Evolutionary conservation across 2,329 filamentous ascomycete species (phyloP).

Genomic region (Colletotrichum eleusines): DNA sequence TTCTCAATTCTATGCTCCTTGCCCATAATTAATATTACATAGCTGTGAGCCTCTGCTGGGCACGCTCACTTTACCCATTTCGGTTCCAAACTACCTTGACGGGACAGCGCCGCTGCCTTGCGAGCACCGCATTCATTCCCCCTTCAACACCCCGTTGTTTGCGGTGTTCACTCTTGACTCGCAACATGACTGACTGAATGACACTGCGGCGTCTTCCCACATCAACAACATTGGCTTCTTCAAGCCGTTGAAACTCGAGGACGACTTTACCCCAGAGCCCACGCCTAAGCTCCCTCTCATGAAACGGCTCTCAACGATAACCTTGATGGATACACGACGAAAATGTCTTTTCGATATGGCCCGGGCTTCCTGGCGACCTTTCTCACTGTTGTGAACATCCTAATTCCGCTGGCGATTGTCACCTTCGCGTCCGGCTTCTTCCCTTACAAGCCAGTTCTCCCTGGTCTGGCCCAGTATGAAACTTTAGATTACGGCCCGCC

Average conservation of each 20-base stretch:
- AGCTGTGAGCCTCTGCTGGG: slow-evolving; percentile 20
- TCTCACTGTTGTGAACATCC: slow-evolving; percentile 77
- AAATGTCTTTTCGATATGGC: slow-evolving; percentile 33
- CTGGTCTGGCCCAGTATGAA: slow-evolving; percentile 81
- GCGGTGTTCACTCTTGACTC: neutral
- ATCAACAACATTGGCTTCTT: slow-evolving; percentile 12
- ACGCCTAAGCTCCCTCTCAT: neutral
- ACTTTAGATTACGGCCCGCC: slow-evolving; percentile 65
- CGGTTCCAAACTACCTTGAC: slow-evolving; percentile 17
- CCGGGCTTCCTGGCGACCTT: slow-evolving; percentile 45
- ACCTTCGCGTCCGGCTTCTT: slow-evolving; percentile 94
- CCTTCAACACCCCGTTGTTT: slow-evolving; percentile 15
- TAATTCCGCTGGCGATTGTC: slow-evolving; percentile 80
- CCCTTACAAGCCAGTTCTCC: slow-evolving; percentile 93
- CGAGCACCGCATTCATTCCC: slow-evolving; percentile 1
- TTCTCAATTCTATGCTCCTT: slow-evolving; percentile 11
- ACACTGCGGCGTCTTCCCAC: neutral
- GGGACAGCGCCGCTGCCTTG: slow-evolving; percentile 23
- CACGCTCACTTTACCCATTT: slow-evolving; percentile 30
- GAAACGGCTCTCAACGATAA: slow-evolving; percentile 5
- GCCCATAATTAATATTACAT: slow-evolving; percentile 20
- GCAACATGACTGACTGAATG: slow-evolving; percentile 31
- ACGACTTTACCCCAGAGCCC: neutral
- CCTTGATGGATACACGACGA: slow-evolving; percentile 40
- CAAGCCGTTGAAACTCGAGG: neutral